Conservation (phyloP, 2,329 filamentous ascomycete species). For the Piedraia hortae region DNA sequence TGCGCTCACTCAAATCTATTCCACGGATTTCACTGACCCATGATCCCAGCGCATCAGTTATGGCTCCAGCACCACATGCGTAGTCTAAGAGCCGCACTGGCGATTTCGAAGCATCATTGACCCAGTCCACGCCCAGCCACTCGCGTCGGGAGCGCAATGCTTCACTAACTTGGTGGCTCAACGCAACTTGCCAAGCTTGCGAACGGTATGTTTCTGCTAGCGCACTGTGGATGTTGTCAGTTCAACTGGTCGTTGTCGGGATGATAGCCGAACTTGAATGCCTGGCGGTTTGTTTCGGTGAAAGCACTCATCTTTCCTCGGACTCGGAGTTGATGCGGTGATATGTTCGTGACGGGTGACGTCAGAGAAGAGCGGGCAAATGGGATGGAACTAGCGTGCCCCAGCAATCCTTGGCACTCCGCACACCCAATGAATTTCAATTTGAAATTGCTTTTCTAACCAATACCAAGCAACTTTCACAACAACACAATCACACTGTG, state of each 20-base stretch:
- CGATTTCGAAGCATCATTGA: neutral
- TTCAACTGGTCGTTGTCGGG: neutral
- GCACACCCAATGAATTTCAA: no score
- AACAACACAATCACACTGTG: no score
- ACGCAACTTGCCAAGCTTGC: slow-evolving; percentile 10
- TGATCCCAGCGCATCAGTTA: slow-evolving; percentile 9
- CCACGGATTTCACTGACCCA: slow-evolving; percentile 10
- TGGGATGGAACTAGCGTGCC: no score
- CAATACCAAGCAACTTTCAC: no score
- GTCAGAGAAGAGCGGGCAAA: no score
- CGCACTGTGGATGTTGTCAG: slow-evolving; percentile 4
- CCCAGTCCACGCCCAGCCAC: slow-evolving; percentile 10
- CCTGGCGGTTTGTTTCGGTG: slow-evolving; percentile 12
- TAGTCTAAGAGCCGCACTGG: slow-evolving; percentile 11
- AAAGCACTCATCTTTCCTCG: slow-evolving; percentile 13
- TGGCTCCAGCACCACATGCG: slow-evolving; percentile 11
- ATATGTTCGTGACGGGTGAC: no score
- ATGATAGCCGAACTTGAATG: slow-evolving; percentile 8
- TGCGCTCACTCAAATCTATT: slow-evolving; percentile 11
- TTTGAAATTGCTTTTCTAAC: no score
- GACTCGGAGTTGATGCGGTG: no score
- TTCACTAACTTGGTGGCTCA: slow-evolving; percentile 9
- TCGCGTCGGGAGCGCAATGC: slow-evolving; percentile 7
- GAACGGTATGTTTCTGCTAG: slow-evolving; percentile 10
- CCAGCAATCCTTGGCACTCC: no score